Evolutionary conservation across 2,329 filamentous ascomycete species (phyloP).

Genomic region (Neurospora sp.): DNA sequence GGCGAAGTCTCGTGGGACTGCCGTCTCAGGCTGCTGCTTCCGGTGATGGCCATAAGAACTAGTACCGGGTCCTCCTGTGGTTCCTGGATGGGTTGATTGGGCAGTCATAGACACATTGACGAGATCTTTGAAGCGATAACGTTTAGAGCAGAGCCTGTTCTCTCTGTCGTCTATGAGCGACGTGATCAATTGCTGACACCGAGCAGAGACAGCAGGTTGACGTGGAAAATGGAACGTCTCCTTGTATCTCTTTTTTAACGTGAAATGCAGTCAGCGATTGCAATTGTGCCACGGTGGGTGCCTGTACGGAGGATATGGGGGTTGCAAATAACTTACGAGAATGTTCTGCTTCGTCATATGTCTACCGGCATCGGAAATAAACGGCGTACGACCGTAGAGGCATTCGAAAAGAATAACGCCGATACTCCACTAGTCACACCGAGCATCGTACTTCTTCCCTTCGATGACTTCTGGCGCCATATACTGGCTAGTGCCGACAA

Average conservation of each 20-base stretch:
- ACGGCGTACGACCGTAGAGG: constrained; percentile 84
- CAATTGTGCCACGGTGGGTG: neutral
- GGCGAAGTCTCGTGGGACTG: constrained; percentile 21
- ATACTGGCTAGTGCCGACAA: constrained; percentile 94
- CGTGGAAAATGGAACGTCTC: constrained; percentile 61
- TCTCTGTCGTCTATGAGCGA: constrained; percentile 65
- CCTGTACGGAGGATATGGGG: neutral
- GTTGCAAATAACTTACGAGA: constrained; percentile 39
- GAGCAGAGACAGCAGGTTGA: constrained; percentile 52
- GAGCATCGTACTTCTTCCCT: constrained; percentile 75
- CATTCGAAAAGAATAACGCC: constrained; percentile 93
- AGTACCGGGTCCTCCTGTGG: neutral
- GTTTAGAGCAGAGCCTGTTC: constrained; percentile 61
- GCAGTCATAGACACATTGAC: neutral
- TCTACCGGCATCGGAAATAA: constrained; percentile 67
- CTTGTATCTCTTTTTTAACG: constrained; percentile 49
- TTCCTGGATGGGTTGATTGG: neutral
- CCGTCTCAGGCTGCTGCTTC: constrained; percentile 7
- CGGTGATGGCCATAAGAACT: constrained; percentile 15
- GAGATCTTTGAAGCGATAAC: constrained; percentile 59
- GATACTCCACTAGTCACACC: constrained; percentile 96
- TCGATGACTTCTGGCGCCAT: constrained; percentile 93
- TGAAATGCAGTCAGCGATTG: neutral
- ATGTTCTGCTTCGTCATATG: constrained; percentile 82
- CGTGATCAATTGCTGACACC: constrained; percentile 69